phyloP scores from a whole-genome alignment of 371 early-diverging fungal genomes.

The Mucor sp. region DNA sequence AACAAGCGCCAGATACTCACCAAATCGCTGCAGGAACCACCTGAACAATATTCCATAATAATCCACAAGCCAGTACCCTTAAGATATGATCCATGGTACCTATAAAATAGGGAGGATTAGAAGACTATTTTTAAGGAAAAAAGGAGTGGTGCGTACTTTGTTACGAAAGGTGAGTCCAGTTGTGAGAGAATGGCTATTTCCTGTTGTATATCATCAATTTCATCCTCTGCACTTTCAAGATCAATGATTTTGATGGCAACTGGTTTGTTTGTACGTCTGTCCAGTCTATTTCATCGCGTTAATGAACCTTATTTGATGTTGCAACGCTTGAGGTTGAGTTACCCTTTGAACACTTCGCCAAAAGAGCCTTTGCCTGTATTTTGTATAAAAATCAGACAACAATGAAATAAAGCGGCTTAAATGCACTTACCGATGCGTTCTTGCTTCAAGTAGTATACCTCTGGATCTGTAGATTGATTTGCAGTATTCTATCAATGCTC shows the following conservation, averaged over 20 bases:
- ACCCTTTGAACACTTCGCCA: conserved; percentile 93
- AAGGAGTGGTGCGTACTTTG: conserved; percentile 61
- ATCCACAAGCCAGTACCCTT: conserved; percentile 91
- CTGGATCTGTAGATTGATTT: conserved; percentile 58
- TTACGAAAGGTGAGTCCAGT: conserved; percentile 87
- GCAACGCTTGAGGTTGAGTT: conserved; percentile 19
- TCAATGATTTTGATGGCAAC: conserved; percentile 95
- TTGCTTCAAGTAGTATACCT: conserved; percentile 64
- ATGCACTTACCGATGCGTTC: conserved; percentile 64
- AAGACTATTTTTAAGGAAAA: conserved; percentile 1
- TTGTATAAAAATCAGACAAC: background rate
- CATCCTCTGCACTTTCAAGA: conserved; percentile 93
- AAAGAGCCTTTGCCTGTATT: conserved; percentile 85
- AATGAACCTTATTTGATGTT: conserved; percentile 7
- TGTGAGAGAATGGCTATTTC: conserved; percentile 97
- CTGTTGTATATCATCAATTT: conserved; percentile 97
- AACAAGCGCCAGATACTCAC: conserved; percentile 25
- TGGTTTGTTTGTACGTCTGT: conserved; percentile 72
- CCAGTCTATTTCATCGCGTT: conserved; percentile 55
- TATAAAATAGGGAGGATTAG: conserved; percentile 30
- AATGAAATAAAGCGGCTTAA: background rate
- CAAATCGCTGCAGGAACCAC: conserved; percentile 91
- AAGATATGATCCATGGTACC: conserved; percentile 81
- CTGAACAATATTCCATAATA: conserved; percentile 92
- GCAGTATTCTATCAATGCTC: conserved; percentile 21